These are phyloP conservation scores for Triticum turgidum DNA, from an alignment of 176 grass and related monocot genomes.

Conservation along the genomic window DNA sequence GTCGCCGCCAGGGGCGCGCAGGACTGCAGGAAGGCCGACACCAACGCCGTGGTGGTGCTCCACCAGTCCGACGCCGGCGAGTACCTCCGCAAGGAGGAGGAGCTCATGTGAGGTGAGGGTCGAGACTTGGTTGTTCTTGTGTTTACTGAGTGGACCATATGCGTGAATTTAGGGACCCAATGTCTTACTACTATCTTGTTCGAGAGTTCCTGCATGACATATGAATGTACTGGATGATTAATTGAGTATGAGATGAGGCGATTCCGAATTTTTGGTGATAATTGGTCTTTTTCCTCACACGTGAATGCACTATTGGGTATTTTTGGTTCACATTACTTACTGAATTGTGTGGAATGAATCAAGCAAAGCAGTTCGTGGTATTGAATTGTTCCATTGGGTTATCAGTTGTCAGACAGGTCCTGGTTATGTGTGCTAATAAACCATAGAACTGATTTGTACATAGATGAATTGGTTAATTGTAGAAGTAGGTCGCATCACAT, in stretches of 20 bases:
- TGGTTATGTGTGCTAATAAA: not conserved
- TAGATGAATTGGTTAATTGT: not conserved
- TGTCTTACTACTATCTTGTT: not conserved
- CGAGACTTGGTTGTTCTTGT: not conserved
- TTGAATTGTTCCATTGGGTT: not conserved
- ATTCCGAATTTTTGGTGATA: not conserved
- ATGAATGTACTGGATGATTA: not conserved
- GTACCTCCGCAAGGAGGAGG: conserved; percentile 80
- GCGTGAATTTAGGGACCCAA: not conserved
- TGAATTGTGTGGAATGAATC: conserved; percentile 7
- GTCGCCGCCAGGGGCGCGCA: conserved; percentile 65
- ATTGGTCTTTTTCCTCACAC: not conserved
- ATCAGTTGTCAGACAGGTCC: not conserved
- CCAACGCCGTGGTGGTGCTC: conserved; percentile 71
- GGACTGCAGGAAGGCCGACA: conserved; percentile 81
- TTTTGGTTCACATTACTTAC: not conserved
- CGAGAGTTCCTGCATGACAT: not conserved
- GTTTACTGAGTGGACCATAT: not conserved
- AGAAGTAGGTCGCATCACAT: not conserved
- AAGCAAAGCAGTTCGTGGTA: not conserved
- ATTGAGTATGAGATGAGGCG: conserved; percentile 6
- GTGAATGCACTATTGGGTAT: not conserved
- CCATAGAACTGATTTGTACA: not conserved
- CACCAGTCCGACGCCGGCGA: conserved; percentile 75
- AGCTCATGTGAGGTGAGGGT: conserved; percentile 62